phyloP scores from a whole-genome alignment of 257 asterid genomes.

The Fraxinus anomala region DNA sequence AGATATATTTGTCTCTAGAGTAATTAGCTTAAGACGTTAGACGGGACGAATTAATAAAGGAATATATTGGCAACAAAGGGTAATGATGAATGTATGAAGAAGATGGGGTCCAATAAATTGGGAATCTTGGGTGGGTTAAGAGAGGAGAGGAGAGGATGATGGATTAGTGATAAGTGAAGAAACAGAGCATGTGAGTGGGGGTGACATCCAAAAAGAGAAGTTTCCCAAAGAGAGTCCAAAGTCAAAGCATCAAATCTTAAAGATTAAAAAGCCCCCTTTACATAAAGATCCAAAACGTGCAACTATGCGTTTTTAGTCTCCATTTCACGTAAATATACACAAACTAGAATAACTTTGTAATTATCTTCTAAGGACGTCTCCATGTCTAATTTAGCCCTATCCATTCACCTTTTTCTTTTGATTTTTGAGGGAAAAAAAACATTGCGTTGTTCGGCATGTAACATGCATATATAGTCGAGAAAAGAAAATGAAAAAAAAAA shows the following conservation, averaged over 20 bases:
- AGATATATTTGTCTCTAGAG: too few species aligned
- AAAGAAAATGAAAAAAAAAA: too few species aligned
- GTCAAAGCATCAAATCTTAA: slow-evolving; percentile 79
- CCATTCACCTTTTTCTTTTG: neutral
- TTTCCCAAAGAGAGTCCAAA: slow-evolving; percentile 61
- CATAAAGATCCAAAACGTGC: slow-evolving; percentile 62
- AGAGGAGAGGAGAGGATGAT: neutral
- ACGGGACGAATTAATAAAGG: neutral
- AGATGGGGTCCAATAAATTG: slow-evolving; percentile 33
- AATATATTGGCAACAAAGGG: slow-evolving; percentile 32
- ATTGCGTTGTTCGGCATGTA: too few species aligned
- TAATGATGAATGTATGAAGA: slow-evolving; percentile 32
- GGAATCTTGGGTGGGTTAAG: slow-evolving; percentile 23
- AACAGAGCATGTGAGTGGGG: slow-evolving; percentile 92
- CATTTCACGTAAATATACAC: neutral
- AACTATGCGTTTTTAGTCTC: slow-evolving; percentile 48
- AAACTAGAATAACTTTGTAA: neutral
- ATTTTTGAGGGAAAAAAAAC: too few species aligned
- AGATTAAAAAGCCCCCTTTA: slow-evolving; percentile 61
- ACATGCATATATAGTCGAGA: too few species aligned
- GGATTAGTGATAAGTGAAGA: slow-evolving; percentile 42
- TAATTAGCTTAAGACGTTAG: neutral
- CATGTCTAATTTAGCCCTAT: neutral
- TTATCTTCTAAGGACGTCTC: neutral
- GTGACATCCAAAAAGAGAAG: slow-evolving; percentile 88